These are phyloP conservation scores for Pythium monospermum DNA, from an alignment of 352 stramenopile genomes.

Conservation along the genomic window DNA sequence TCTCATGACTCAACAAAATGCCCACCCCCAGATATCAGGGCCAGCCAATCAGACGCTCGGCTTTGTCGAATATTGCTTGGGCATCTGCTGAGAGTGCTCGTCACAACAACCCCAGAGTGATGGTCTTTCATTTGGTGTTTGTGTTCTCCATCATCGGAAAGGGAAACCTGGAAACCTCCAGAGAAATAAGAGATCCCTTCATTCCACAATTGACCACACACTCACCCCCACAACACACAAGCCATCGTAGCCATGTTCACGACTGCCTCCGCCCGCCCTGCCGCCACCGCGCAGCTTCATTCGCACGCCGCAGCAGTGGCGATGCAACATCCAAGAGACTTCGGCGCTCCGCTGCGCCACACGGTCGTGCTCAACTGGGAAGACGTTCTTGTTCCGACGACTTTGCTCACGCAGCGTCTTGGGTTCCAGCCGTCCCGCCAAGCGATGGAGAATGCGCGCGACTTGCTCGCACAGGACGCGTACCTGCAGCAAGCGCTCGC, in stretches of 20 bases:
- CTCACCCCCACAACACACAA: background rate
- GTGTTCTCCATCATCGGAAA: too few species aligned
- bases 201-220: constrained; percentile 7
- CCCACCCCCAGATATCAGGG: too few species aligned
- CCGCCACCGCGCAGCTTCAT: background rate
- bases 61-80: too few species aligned
- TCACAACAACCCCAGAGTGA: too few species aligned
- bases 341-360: constrained; percentile 13
- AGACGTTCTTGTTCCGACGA: constrained; percentile 46
- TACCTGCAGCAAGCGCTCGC: constrained; percentile 41
- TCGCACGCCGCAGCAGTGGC: background rate
- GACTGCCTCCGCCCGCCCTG: constrained; percentile 12
- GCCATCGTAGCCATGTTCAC: constrained; percentile 8
- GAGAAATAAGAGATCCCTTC: background rate
- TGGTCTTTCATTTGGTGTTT: too few species aligned
- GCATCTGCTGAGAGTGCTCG: too few species aligned
- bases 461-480: constrained; percentile 24
- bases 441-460: constrained; percentile 28
- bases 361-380: constrained; percentile 55
- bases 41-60: too few species aligned
- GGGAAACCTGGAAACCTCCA: too few species aligned
- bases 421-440: constrained; percentile 32
- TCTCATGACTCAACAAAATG: too few species aligned
- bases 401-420: constrained; percentile 34
- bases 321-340: too few species aligned